Conservation (phyloP, 1,139 yeast genomes). For the Blastobotrys illinoisensis region DNA sequence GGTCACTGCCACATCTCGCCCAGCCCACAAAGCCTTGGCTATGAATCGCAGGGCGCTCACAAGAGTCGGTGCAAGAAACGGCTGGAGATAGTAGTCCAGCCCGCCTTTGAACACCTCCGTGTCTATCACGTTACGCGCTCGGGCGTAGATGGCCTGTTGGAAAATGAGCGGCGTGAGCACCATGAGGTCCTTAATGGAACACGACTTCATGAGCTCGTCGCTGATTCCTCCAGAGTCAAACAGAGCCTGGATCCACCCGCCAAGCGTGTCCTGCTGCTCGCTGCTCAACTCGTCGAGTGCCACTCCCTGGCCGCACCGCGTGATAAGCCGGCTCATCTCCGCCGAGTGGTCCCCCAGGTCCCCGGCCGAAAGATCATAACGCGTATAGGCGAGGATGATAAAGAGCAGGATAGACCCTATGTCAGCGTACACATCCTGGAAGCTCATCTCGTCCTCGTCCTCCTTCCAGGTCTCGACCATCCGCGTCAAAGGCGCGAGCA, state of each 20-base stretch:
- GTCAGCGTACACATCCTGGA: slow-evolving; percentile 64
- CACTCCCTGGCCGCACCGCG: neutral
- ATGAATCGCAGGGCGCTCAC: slow-evolving; percentile 41
- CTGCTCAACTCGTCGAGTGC: slow-evolving; percentile 24
- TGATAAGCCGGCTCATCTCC: slow-evolving; percentile 3
- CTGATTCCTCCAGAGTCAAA: slow-evolving; percentile 85
- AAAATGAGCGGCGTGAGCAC: slow-evolving; percentile 66
- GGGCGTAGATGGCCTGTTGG: slow-evolving; percentile 65
- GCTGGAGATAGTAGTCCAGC: slow-evolving; percentile 59
- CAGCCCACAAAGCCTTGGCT: slow-evolving; percentile 36
- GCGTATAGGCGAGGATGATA: slow-evolving; percentile 41
- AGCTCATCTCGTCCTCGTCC: slow-evolving; percentile 45
- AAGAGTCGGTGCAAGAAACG: slow-evolving; percentile 46
- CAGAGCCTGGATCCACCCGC: slow-evolving; percentile 75
- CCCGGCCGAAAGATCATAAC: slow-evolving; percentile 40
- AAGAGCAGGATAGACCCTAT: slow-evolving; percentile 57
- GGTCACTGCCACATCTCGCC: slow-evolving; percentile 29
- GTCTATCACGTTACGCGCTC: slow-evolving; percentile 49
- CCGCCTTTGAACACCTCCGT: slow-evolving; percentile 49
- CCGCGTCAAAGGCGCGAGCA: slow-evolving; percentile 30
- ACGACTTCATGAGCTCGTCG: slow-evolving; percentile 67
- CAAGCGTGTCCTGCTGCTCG: slow-evolving; percentile 43
- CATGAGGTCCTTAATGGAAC: slow-evolving; percentile 63
- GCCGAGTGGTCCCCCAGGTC: slow-evolving; percentile 18
- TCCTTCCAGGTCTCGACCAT: slow-evolving; percentile 35